phyloP scores from a whole-genome alignment of 345 rosid species.

The Salix arbutifolia region DNA sequence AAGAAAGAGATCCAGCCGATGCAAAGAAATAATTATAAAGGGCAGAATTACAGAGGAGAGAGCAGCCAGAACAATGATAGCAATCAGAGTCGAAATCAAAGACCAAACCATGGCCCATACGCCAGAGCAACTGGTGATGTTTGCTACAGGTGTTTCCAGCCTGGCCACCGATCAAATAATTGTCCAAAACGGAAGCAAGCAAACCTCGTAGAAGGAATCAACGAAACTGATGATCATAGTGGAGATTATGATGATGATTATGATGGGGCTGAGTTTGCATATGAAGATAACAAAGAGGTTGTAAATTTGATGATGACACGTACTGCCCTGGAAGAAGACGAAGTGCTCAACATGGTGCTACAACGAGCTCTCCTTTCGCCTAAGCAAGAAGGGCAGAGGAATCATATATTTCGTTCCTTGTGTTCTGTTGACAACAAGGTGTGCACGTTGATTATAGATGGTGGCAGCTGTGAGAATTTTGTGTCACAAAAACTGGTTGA shows the following conservation, averaged over 20 bases:
- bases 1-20: neutral
- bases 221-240: neutral
- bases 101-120: neutral
- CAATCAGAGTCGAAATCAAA: too few relatives aligned
- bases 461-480: neutral
- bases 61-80: neutral
- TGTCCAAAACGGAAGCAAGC: neutral
- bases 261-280: neutral
- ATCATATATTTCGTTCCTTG: neutral
- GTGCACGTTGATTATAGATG: neutral
- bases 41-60: neutral
- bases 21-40: too few relatives aligned
- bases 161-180: neutral
- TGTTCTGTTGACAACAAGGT: neutral
- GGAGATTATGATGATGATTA: neutral
- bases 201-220: fast-evolving
- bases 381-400: neutral
- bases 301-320: neutral
- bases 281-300: neutral
- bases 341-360: neutral
- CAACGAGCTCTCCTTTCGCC: too few relatives aligned
- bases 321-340: neutral
- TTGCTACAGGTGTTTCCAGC: neutral
- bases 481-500: neutral
- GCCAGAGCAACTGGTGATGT: neutral